A percentile compares a stretch with the other conserved stretches of the same genome.
These are phyloP conservation scores for Herpomyces periplanetae DNA, from an alignment of 2,329 filamentous ascomycete species.

Conservation along the genomic window DNA sequence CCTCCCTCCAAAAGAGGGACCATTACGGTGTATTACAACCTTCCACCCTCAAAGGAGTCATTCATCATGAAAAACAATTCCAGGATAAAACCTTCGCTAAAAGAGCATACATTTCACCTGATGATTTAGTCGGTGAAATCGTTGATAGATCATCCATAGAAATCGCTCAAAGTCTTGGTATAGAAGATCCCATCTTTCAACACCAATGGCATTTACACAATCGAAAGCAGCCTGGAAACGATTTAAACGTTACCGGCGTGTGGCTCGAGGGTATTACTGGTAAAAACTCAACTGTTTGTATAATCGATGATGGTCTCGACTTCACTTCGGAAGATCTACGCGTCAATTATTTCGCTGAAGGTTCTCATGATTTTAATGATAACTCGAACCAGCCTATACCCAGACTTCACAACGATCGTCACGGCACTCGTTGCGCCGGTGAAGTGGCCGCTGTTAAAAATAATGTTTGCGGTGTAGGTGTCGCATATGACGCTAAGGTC, in stretches of 20 bases:
- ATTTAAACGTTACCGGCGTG: constrained; percentile 76
- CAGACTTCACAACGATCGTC: constrained; percentile 40
- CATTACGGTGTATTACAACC: constrained; percentile 3
- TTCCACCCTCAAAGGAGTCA: constrained; percentile 7
- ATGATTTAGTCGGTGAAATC: constrained; percentile 10
- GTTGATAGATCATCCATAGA: constrained; percentile 13
- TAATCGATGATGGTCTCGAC: constrained; percentile 81
- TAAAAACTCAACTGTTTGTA: constrained; percentile 51
- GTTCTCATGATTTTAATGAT: constrained; percentile 91
- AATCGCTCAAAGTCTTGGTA: constrained; percentile 24
- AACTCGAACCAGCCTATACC: constrained; percentile 36
- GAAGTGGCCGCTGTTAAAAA: constrained; percentile 78
- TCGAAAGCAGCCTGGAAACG: constrained; percentile 35
- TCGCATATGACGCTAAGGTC: constrained; percentile 66
- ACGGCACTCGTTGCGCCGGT: constrained; percentile 75
- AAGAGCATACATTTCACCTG: constrained; percentile 5
- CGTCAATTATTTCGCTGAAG: constrained; percentile 64
- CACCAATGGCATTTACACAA: constrained; percentile 94
- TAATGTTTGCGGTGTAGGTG: constrained; percentile 69
- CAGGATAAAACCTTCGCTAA: constrained; percentile 3
- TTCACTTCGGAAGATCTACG: constrained; percentile 78
- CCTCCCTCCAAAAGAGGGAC: constrained; percentile 4
- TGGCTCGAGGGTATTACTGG: constrained; percentile 76
- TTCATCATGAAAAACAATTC: constrained; percentile 8
- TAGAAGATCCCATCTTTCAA: constrained; percentile 56